Percentiles rank a stretch among this genome's conserved stretches.
Evolutionary conservation across 1,139 yeast genomes (phyloP).

Genomic region (Yamadazyma dendronema): DNA sequence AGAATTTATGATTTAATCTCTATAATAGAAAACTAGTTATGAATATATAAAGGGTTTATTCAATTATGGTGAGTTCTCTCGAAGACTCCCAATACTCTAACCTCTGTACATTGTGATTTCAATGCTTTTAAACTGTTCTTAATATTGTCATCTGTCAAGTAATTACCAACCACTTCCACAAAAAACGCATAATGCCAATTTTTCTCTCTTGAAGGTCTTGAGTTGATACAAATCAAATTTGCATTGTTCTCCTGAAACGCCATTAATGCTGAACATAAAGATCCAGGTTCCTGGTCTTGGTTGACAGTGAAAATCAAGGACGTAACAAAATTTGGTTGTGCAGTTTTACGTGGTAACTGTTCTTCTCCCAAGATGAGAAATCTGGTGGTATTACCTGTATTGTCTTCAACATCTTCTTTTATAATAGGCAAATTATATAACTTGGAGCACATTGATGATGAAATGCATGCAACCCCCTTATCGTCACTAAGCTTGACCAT

Average conservation of each 20-base stretch:
- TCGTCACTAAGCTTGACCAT: constrained; percentile 44
- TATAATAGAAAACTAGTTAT: constrained; percentile 15
- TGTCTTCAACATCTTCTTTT: constrained; percentile 63
- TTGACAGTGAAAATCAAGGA: constrained; percentile 65
- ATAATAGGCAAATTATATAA: constrained; percentile 61
- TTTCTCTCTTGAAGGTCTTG: constrained; percentile 62
- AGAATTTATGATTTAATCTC: neutral
- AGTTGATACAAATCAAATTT: constrained; percentile 68
- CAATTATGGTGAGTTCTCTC: constrained; percentile 21
- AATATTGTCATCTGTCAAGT: constrained; percentile 18
- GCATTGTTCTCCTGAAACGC: constrained; percentile 57
- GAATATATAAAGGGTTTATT: no score
- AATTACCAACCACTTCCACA: constrained; percentile 54
- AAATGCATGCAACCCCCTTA: constrained; percentile 45
- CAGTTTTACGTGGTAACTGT: constrained; percentile 10
- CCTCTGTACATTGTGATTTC: constrained; percentile 24
- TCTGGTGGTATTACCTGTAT: constrained; percentile 74
- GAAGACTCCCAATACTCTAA: constrained; percentile 40
- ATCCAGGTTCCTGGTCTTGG: constrained; percentile 59
- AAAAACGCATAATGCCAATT: constrained; percentile 88
- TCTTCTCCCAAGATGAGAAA: constrained; percentile 62
- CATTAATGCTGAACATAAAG: constrained; percentile 64
- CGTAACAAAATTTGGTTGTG: constrained; percentile 31
- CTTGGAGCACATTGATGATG: constrained; percentile 59
- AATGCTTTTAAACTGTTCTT: constrained; percentile 19